Conservation (phyloP, 805 yeast species). For the Limtongozyma cylindracea region DNA sequence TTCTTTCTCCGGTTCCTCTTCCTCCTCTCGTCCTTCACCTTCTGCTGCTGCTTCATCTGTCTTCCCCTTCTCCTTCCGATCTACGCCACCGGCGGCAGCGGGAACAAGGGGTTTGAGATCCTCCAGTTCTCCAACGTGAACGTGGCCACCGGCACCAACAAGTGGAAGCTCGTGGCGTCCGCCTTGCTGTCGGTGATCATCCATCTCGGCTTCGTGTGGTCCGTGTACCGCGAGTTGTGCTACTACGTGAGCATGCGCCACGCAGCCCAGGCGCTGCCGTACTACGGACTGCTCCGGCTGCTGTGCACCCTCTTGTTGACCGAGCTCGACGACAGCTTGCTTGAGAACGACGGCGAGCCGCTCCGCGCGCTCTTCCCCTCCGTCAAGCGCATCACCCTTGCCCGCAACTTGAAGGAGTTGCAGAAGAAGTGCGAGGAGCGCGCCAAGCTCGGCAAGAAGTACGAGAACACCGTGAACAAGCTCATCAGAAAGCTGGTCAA, state of each 20-base stretch:
- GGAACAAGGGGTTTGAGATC: slow-evolving; percentile 31
- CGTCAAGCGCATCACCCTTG: slow-evolving; percentile 30
- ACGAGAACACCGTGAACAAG: slow-evolving; percentile 40
- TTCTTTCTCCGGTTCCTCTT: slow-evolving; percentile 43
- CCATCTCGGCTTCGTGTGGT: slow-evolving; percentile 38
- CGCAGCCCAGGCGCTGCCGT: slow-evolving; percentile 45
- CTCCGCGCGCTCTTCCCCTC: slow-evolving; percentile 38
- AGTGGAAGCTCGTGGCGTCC: slow-evolving; percentile 48
- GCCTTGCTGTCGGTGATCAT: slow-evolving; percentile 53
- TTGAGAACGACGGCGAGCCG: slow-evolving; percentile 20
- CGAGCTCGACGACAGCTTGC: slow-evolving; percentile 26
- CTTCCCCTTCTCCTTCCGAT: slow-evolving; percentile 56
- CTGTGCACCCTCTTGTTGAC: slow-evolving; percentile 54
- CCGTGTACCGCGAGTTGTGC: slow-evolving; percentile 50
- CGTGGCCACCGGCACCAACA: no score
- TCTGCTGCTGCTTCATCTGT: slow-evolving; percentile 24
- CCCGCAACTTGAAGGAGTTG: slow-evolving; percentile 35
- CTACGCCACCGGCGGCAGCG: slow-evolving; percentile 43
- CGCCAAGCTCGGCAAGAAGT: slow-evolving; percentile 27
- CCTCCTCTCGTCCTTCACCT: slow-evolving; percentile 23
- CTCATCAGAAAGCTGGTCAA: slow-evolving; percentile 35
- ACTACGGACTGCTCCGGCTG: slow-evolving; percentile 41
- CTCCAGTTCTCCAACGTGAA: slow-evolving; percentile 37
- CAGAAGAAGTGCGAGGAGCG: slow-evolving; percentile 34
- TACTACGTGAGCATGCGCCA: slow-evolving; percentile 53